Evolutionary conservation across 2,329 filamentous ascomycete species (phyloP), one percentile per base, ranked within the genome.

Genomic region (Mariannaea elegans): DNA sequence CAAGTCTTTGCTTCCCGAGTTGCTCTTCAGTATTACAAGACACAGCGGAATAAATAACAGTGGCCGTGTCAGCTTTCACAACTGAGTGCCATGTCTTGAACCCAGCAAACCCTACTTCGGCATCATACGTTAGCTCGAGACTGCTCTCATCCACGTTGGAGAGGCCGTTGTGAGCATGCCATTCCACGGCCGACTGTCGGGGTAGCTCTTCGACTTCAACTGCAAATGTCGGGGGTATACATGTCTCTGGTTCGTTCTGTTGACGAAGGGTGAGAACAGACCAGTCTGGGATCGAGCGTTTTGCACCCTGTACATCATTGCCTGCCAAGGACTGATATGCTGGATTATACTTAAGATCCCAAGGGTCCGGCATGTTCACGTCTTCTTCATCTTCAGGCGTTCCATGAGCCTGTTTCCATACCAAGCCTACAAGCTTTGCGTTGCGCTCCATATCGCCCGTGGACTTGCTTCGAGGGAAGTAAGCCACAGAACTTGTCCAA

Each of bases 191-290:
- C 24, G 90, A 90, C 14, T 80, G 81, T 18, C 92, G 85, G 1
- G 95, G 95, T 12, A 99, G 81, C 65, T 88, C 85, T 41, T 89
- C 84, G 2, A 97, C 90, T 71, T 95, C 88, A 1, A 88, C 89
- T 0, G 90, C 84, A 71, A 95, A 90, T 67, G 94, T 83, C 0
- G 90, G 90, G 2, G 93, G 89, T 2, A 84, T 67, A 18, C 70
- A 75, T 3, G 64, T 68, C 49, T 72, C 64, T 19, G 73, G 66
- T 62, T 75, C 68, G 67, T 75, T 77, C 14, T 74, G 73, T 23
- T 79, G 74, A 21, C 73, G 71, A 18, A 76, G 71, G 9, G 71
- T 72, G 13, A 84, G 68, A 42, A 78, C 77, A 16, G 75, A 75
- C 82, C 80, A 86, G 72, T 83, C 84, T 0, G 89, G 84, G 9